These are phyloP conservation scores for Penicillium sclerotigenum DNA, from an alignment of 2,329 filamentous ascomycete species.

Conservation along the genomic window DNA sequence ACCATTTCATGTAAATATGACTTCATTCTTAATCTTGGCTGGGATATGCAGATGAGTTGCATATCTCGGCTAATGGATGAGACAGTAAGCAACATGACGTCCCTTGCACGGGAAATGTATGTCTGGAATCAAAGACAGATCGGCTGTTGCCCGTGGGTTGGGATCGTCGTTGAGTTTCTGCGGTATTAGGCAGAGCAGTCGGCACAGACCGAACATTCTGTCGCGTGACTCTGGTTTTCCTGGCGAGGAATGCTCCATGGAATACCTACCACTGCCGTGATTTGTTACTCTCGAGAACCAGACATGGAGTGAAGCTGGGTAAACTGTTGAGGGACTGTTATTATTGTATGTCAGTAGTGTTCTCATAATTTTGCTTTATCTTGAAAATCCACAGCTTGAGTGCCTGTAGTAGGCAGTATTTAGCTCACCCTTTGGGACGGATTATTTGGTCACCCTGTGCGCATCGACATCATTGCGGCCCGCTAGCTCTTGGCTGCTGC, in stretches of 20 bases:
- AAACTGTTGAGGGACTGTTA: not conserved
- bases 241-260: not conserved
- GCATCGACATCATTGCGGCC: not conserved
- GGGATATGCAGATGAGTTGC: not conserved
- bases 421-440: not conserved
- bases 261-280: not conserved
- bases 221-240: not conserved
- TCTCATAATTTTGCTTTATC: not conserved
- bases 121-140: not conserved
- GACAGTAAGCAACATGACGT: not conserved
- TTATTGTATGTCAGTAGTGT: not conserved
- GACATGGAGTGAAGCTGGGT: not conserved
- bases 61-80: not conserved
- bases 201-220: constrained; percentile 7
- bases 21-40: constrained; percentile 1
- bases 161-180: constrained; percentile 10
- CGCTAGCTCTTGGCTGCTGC: not conserved
- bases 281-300: not conserved
- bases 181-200: not conserved
- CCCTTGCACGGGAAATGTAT: not conserved
- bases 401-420: not conserved
- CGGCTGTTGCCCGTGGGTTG: not conserved
- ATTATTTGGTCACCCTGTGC: not conserved
- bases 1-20: not conserved
- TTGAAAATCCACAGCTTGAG: not conserved